Base-by-base conservation (phyloP, 306 rosid genomes). In the Clitoria ternatea region DNA sequence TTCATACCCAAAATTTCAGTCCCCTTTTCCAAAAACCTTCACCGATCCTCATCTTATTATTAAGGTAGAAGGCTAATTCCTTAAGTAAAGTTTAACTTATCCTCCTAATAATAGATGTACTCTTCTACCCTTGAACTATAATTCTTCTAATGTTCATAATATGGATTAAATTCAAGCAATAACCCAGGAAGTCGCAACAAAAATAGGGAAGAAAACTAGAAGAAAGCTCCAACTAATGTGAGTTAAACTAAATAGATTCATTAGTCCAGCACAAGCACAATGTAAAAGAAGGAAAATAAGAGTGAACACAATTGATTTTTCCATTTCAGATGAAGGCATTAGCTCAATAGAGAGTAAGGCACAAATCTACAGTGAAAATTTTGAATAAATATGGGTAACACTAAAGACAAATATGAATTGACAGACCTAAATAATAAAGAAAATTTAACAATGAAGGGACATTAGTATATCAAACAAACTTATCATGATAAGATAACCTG, bases 241-340 rank as follows among this genome's bases (percentile, higher is more conserved):
- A 53, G 66, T 54, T 29, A 77, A 82, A 73, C 68, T 64, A 66
- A 74, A 79, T 39, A 22, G 27, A 52, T 61, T 69, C 72, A 75
- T 15, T 42, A 66, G 54, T 32, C 78, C 77, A 78, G 14, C 61
- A 77, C n/a, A n/a, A n/a, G n/a, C n/a, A n/a, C 61, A 72, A 20
- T 32, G 17, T 65, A 45, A 20, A 53, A n/a, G n/a, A 67, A 56
- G 57, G 54, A 57, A 65, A 40, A 73, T 33, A 19, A 73, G 77
- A 67, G 64, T 69, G 37, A 42, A 79, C 5, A 63, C 43, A 75
- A 30, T 40, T 82, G 40, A 75, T 67, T 76, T n/a, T n/a, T n/a
- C n/a, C n/a, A n/a, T n/a, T n/a, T n/a, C n/a, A n/a, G n/a, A n/a
- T n/a, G n/a, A 10, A 49, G 27, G 47, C 44, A 57, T 82, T 67